Conservation (phyloP, 805 yeast species). For the Zygotorulaspora chibaensis region DNA sequence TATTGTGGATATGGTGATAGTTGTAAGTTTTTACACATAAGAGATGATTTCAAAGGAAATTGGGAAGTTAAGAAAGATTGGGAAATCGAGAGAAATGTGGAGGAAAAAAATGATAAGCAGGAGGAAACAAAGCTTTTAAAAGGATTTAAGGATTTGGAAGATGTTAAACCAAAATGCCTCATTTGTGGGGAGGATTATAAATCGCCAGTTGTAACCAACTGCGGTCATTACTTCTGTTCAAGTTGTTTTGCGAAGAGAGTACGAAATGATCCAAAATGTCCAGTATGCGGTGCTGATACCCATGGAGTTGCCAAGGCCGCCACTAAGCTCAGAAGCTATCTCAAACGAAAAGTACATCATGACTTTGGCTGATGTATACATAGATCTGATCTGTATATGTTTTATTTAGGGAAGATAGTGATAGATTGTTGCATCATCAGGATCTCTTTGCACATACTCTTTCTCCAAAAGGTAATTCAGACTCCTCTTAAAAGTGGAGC, state of each 20-base stretch:
- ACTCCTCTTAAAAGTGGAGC: conserved; percentile 62
- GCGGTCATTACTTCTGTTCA: conserved; percentile 64
- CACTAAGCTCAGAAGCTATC: conserved; percentile 32
- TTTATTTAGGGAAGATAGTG: conserved; percentile 14
- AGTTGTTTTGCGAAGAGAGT: conserved; percentile 50
- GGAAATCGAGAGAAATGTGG: conserved; percentile 41
- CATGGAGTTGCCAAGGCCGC: conserved; percentile 58
- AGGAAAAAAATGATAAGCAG: conserved; percentile 24
- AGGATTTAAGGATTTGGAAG: conserved; percentile 17
- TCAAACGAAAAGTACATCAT: conserved; percentile 14
- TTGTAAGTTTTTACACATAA: conserved; percentile 86
- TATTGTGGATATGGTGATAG: conserved; percentile 97
- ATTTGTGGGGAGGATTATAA: conserved; percentile 54
- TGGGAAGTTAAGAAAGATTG: conserved; percentile 68
- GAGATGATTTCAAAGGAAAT: conserved; percentile 78
- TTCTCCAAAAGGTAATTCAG: conserved; percentile 72
- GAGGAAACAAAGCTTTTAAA: conserved; percentile 24
- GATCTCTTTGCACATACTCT: conserved; percentile 74
- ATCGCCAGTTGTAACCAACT: conserved; percentile 53
- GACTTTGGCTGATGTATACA: background rate
- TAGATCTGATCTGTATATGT: background rate
- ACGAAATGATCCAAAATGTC: conserved; percentile 44
- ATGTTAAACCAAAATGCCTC: conserved; percentile 57
- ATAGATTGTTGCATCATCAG: conserved; percentile 53
- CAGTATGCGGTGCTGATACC: conserved; percentile 56